Evolutionary conservation across 805 yeast genomes (phyloP), one percentile per base, ranked within the genome.

Genomic region (Kazachstania bromeliacearum): DNA sequence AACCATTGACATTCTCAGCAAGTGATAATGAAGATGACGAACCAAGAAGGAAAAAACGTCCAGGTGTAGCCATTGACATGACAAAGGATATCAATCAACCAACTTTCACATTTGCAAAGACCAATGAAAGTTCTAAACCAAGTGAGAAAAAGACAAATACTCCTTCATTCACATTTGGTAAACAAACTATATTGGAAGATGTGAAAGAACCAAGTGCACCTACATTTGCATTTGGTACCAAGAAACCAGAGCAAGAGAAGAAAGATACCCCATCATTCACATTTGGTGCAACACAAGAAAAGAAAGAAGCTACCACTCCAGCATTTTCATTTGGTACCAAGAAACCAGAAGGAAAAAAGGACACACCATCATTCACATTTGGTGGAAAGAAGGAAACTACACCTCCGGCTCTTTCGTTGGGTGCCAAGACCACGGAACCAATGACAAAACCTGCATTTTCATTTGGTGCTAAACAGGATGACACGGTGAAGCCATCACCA

Each of bases 361-460:
- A 22, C 5, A 31, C 28, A 27, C 46, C 47, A 27, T 12, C 36
- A 10, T 42, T 46, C 24, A 38, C 48, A 10, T 44, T 47, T 32
- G 46, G 41, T 26, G 22, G 34, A 31, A 33, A 13, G 39, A 35
- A 35, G 34, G 17, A 13, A 28, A 13, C 29, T 26, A 17, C 34
- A 19, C 9, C 14, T 7, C 36, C 40, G 14, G 27, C 36, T 7
- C 37, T 39, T 9, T 24, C 35, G 2, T 39, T 42, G 29, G 43
- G 36, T 6, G 8, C 12, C 10, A 30, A 24, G 18, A 28, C 36
- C 8, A 17, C 25, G 2, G 22, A 7, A 4, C 20, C 23, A 7
- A 21, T n/a, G 6, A 15, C 20, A 7, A 34, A 32, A 21, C 39
- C 45, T 21, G 13, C 38, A 13, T 37, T 39, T 28, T 30, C 29